These are phyloP conservation scores for Leptographium flavum DNA, from an alignment of 2,329 filamentous ascomycete species.

Conservation along the genomic window DNA sequence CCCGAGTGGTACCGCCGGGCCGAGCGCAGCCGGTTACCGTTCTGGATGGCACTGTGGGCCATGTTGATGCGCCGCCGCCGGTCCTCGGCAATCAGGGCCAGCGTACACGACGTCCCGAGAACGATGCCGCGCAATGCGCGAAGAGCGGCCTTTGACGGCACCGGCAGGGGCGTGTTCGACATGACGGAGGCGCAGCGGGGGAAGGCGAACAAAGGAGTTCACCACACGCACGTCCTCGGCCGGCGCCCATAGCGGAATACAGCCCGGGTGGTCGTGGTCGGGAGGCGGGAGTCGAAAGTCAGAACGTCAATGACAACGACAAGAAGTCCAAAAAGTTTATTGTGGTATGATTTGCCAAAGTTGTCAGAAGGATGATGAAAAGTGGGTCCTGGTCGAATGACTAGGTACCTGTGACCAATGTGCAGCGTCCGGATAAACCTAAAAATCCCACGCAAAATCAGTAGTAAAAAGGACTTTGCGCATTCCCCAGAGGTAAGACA, in stretches of 20 bases:
- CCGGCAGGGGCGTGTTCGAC: constrained; percentile 21
- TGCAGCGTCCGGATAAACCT: too few species aligned
- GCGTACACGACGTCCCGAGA: constrained; percentile 29
- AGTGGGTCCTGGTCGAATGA: too few species aligned
- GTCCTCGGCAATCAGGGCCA: constrained; percentile 28
- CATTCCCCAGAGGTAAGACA: too few species aligned
- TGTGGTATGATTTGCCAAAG: too few species aligned
- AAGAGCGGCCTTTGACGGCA: constrained; percentile 30
- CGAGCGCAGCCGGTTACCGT: constrained; percentile 24
- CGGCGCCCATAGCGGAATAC: not conserved
- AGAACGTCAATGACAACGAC: not conserved
- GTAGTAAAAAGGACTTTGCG: too few species aligned
- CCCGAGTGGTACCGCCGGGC: constrained; percentile 23
- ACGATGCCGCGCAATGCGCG: constrained; percentile 28
- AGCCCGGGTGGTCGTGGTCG: not conserved
- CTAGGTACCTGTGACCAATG: too few species aligned
- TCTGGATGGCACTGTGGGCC: constrained; percentile 23
- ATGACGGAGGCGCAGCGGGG: constrained; percentile 10
- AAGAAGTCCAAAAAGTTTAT: too few species aligned
- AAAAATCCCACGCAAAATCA: too few species aligned
- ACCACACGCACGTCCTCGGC: not conserved
- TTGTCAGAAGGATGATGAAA: too few species aligned
- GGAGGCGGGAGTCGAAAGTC: not conserved
- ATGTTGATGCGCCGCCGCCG: constrained; percentile 28
- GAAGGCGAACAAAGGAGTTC: not conserved